These are phyloP conservation scores for Combretum micranthum DNA, from an alignment of 345 rosid species.

Conservation along the genomic window DNA sequence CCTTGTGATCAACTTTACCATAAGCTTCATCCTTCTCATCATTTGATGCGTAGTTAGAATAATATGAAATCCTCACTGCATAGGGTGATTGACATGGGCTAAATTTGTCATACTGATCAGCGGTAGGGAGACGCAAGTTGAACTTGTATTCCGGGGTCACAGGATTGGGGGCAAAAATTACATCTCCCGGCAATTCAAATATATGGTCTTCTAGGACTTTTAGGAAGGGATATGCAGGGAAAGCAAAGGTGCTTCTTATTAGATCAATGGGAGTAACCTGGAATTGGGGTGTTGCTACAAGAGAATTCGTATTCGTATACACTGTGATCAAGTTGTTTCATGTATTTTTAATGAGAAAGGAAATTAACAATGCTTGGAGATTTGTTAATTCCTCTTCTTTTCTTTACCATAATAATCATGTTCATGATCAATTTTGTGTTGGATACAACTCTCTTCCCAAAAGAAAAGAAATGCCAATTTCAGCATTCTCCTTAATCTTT, in stretches of 20 bases:
- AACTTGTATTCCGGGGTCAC: constrained; percentile 3
- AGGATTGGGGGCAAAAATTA: neutral
- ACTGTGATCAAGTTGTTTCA: neutral
- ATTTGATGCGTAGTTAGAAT: too few relatives aligned
- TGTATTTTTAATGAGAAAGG: neutral
- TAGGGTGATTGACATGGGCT: neutral
- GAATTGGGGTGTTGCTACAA: constrained; percentile 8
- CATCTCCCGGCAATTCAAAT: too few relatives aligned
- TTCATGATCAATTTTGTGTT: neutral
- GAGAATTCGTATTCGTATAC: constrained; percentile 8
- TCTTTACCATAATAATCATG: neutral
- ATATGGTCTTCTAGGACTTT: neutral
- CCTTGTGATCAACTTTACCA: too few relatives aligned
- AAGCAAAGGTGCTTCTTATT: constrained; percentile 4
- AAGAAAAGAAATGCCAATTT: constrained; percentile 1
- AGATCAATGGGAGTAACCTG: neutral
- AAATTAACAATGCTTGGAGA: neutral
- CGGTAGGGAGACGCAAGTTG: constrained; percentile 3
- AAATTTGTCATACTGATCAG: neutral
- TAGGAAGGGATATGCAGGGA: neutral
- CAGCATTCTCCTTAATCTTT: constrained; percentile 4
- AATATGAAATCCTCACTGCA: constrained; percentile 5
- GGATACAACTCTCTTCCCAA: constrained; percentile 1
- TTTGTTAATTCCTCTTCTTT: neutral
- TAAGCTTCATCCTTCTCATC: too few relatives aligned